phyloP scores from a whole-genome alignment of 140 eudicot species.

The Bidens hawaiensis region DNA sequence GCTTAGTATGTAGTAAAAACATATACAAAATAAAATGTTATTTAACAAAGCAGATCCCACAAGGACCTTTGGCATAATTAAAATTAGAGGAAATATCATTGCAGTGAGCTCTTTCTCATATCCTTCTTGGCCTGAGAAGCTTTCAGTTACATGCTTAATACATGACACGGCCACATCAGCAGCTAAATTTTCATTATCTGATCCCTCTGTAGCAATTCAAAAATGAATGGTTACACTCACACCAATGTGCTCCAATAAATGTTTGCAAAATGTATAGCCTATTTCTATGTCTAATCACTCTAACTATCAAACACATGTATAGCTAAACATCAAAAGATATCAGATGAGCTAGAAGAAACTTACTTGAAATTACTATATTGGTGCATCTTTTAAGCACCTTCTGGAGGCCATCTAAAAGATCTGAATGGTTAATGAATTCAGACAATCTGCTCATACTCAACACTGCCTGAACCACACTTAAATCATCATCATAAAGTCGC shows the following conservation, averaged over 20 bases:
- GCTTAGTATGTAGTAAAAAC: conserved; percentile 6
- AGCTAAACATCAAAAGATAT: background rate
- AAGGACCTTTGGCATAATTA: conserved; percentile 67
- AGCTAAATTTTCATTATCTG: conserved; percentile 40
- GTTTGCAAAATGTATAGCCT: background rate
- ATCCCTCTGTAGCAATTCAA: conserved; percentile 18
- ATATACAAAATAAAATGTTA: conserved; percentile 1
- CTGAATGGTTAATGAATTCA: conserved; percentile 40
- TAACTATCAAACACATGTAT: too few relatives aligned
- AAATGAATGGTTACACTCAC: background rate
- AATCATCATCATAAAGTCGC: conserved; percentile 72
- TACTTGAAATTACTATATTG: conserved; percentile 42
- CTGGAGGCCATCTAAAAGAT: conserved; percentile 51
- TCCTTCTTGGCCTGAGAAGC: conserved; percentile 39
- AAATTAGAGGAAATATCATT: conserved; percentile 56
- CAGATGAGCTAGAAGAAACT: conserved; percentile 18
- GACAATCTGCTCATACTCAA: conserved; percentile 50
- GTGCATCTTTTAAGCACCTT: conserved; percentile 65
- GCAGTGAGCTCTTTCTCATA: conserved; percentile 46
- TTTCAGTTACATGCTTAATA: conserved; percentile 47
- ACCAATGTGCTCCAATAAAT: background rate
- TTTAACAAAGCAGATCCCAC: background rate
- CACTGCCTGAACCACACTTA: conserved; percentile 74
- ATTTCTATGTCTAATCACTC: too few relatives aligned
- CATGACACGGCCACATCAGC: conserved; percentile 47